These are phyloP conservation scores for Talaromyces sp. DNA, from an alignment of 2,329 filamentous ascomycete species.

Conservation along the genomic window DNA sequence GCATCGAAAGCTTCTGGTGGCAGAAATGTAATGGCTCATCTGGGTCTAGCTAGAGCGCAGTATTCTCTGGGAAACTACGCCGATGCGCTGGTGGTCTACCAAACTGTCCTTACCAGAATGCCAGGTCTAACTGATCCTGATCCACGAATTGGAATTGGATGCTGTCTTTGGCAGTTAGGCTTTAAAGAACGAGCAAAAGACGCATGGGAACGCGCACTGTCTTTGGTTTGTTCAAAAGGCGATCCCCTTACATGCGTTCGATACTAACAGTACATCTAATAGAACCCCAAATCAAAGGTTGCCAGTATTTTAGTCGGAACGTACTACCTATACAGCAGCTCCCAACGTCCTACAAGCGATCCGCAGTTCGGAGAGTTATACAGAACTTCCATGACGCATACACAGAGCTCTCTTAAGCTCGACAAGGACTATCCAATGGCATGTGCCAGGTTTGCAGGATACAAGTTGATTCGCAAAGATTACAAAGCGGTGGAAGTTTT, in stretches of 20 bases:
- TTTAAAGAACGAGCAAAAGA: conserved; percentile 88
- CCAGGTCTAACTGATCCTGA: conserved; percentile 88
- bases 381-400: conserved; percentile 92
- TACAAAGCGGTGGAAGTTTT: conserved; percentile 79
- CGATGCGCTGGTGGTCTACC: conserved; percentile 79
- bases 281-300: conserved; percentile 76
- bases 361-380: conserved; percentile 81
- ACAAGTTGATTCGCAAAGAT: conserved; percentile 80
- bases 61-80: conserved; percentile 84
- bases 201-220: conserved; percentile 84
- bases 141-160: conserved; percentile 91
- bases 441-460: conserved; percentile 83
- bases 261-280: background rate
- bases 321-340: conserved; percentile 83
- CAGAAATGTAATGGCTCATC: conserved; percentile 85
- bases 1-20: conserved; percentile 78
- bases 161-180: conserved; percentile 94
- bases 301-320: conserved; percentile 87
- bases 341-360: conserved; percentile 76
- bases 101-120: conserved; percentile 80
- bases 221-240: conserved; percentile 55
- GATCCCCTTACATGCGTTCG: background rate
- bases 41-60: conserved; percentile 82
- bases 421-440: conserved; percentile 89
- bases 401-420: conserved; percentile 87